These are phyloP conservation scores for Chlamydomonas eustigma DNA, from an alignment of 139 green algal species.

Conservation along the genomic window DNA sequence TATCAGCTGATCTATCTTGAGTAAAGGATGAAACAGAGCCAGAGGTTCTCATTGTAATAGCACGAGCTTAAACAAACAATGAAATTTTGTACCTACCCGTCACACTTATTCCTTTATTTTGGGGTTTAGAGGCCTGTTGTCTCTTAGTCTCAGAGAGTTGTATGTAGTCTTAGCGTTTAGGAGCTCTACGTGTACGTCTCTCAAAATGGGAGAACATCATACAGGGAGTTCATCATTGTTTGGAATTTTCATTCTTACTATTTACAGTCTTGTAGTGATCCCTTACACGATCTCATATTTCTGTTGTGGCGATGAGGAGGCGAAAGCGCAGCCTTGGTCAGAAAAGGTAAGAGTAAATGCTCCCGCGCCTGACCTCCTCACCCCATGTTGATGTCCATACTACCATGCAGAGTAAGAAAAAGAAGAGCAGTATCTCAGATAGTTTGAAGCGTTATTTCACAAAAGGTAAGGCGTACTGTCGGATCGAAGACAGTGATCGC, in stretches of 20 bases:
- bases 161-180: no score
- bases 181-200: background rate
- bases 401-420: slow-evolving; percentile 21
- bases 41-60: no score
- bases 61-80: no score
- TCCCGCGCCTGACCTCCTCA: background rate
- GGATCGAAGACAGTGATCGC: no score
- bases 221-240: slow-evolving; percentile 12
- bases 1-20: no score
- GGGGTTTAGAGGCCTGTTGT: no score
- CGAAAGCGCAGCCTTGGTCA: slow-evolving; percentile 10
- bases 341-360: slow-evolving; percentile 15
- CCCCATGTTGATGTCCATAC: background rate
- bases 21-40: no score
- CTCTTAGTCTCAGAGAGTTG: no score
- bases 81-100: no score
- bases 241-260: slow-evolving; percentile 21
- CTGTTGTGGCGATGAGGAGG: slow-evolving; percentile 3
- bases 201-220: slow-evolving; percentile 4
- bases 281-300: slow-evolving; percentile 23
- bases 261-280: slow-evolving; percentile 18
- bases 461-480: slow-evolving; percentile 4
- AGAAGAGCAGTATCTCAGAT: background rate
- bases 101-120: no score
- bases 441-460: background rate